Conservation (phyloP, 108 stramenopile species). For the Pseudonitzschia pungens region DNA sequence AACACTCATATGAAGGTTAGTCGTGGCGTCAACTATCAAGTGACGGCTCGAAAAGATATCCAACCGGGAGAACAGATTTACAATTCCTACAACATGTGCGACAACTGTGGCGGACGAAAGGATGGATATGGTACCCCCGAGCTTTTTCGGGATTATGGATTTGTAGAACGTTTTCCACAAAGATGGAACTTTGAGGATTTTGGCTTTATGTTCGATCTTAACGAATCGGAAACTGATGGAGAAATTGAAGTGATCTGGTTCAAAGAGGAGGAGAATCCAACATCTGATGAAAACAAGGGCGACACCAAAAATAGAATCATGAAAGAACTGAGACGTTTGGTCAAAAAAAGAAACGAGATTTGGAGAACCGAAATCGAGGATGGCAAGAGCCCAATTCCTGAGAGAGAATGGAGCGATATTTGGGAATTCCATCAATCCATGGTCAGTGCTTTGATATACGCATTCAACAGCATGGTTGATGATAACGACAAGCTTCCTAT, state of each 20-base stretch:
- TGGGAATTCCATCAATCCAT: conserved; percentile 34
- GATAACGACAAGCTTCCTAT: conserved; percentile 20
- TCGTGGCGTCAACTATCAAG: conserved; percentile 18
- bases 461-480: conserved; percentile 19
- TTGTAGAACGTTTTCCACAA: conserved; percentile 55
- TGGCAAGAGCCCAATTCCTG: conserved; percentile 48
- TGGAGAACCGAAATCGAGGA: conserved; percentile 20
- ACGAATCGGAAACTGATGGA: conserved; percentile 1
- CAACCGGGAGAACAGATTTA: conserved; percentile 63
- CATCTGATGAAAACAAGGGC: background rate
- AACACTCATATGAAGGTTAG: conserved; percentile 30
- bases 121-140: conserved; percentile 50
- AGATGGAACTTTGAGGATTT: conserved; percentile 32
- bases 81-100: conserved; percentile 65
- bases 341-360: conserved; percentile 20
- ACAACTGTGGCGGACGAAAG: conserved; percentile 36
- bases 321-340: conserved; percentile 20
- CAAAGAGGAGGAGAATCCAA: background rate
- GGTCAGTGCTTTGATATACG: conserved; percentile 23
- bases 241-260: conserved; percentile 1
- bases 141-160: conserved; percentile 68
- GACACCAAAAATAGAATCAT: background rate
- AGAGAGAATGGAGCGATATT: conserved; percentile 27
- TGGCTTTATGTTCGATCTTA: conserved; percentile 5
- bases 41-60: conserved; percentile 40